These are phyloP conservation scores for Immersiella caudata DNA, from an alignment of 495 filamentous ascomycete genomes.

Conservation along the genomic window DNA sequence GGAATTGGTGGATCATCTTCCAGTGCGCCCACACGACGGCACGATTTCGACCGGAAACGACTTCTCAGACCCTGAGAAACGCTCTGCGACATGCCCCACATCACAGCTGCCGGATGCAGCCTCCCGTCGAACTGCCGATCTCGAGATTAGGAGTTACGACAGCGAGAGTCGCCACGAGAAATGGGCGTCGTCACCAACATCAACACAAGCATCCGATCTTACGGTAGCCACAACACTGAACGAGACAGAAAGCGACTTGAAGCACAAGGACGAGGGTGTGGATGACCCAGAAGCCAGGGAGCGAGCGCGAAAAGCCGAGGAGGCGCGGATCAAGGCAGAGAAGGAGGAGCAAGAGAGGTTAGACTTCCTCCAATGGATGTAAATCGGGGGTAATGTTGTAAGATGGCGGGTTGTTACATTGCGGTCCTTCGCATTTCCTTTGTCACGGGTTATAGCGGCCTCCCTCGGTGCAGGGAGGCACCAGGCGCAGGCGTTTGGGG, in stretches of 20 bases:
- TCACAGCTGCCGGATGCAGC: neutral
- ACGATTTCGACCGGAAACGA: neutral
- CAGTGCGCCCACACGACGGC: neutral
- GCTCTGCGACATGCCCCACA: neutral
- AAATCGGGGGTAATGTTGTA: neutral
- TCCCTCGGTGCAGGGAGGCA: neutral
- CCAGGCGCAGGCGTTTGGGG: neutral
- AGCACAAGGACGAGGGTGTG: constrained; percentile 19
- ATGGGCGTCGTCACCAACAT: constrained; percentile 20
- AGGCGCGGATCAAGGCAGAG: constrained; percentile 23
- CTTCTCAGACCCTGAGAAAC: neutral
- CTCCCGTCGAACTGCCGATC: neutral
- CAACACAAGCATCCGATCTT: constrained; percentile 9
- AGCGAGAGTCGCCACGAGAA: neutral
- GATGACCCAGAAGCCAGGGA: constrained; percentile 16
- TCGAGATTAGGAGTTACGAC: neutral
- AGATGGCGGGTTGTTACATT: neutral
- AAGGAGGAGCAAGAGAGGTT: constrained; percentile 35
- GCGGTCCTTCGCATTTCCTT: neutral
- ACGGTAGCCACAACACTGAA: neutral
- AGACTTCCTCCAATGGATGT: constrained; percentile 39
- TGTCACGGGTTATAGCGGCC: neutral
- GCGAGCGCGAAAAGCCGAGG: constrained; percentile 21
- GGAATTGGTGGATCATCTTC: neutral
- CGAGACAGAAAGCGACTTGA: neutral